These are phyloP conservation scores for Pseudogymnoascus sp. DNA, from an alignment of 2,329 filamentous ascomycete genomes.

Conservation along the genomic window DNA sequence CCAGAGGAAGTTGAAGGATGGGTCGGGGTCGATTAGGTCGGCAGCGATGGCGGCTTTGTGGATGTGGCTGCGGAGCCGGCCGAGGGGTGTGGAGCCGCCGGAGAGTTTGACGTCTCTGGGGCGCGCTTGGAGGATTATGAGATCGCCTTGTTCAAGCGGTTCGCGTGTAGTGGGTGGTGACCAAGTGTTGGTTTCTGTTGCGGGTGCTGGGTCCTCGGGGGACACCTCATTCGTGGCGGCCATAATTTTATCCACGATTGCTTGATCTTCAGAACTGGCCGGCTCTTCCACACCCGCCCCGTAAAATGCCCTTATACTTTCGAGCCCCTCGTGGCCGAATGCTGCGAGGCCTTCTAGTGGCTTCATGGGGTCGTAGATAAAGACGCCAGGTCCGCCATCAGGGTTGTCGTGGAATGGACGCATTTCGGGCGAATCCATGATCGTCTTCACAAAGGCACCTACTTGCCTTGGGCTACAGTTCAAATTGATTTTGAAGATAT, in stretches of 20 bases:
- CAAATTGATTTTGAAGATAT: conserved; percentile 64
- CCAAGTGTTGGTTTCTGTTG: conserved; percentile 30
- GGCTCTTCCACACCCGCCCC: not conserved
- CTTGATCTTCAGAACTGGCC: not conserved
- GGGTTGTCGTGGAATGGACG: conserved; percentile 59
- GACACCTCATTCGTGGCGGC: conserved; percentile 14
- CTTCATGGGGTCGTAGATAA: conserved; percentile 66
- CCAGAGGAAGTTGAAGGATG: conserved; percentile 68
- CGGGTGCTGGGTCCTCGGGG: conserved; percentile 24
- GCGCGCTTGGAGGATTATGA: conserved; percentile 77
- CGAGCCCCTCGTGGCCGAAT: conserved; percentile 66
- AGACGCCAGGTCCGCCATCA: conserved; percentile 72
- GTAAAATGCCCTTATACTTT: conserved; percentile 35
- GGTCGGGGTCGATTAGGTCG: conserved; percentile 23
- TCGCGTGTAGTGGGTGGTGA: conserved; percentile 10
- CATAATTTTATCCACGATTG: not conserved
- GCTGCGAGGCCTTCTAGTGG: conserved; percentile 72
- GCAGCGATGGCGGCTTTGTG: conserved; percentile 26
- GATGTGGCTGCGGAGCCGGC: conserved; percentile 28
- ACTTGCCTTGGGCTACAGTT: conserved; percentile 47
- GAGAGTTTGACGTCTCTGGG: conserved; percentile 52
- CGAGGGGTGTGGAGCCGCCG: conserved; percentile 61
- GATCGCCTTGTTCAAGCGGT: conserved; percentile 58
- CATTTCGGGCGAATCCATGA: conserved; percentile 61
- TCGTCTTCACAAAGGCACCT: conserved; percentile 56